Conservation (phyloP, 2,329 filamentous ascomycete species). For the Neophaeococcomyces aloes region DNA sequence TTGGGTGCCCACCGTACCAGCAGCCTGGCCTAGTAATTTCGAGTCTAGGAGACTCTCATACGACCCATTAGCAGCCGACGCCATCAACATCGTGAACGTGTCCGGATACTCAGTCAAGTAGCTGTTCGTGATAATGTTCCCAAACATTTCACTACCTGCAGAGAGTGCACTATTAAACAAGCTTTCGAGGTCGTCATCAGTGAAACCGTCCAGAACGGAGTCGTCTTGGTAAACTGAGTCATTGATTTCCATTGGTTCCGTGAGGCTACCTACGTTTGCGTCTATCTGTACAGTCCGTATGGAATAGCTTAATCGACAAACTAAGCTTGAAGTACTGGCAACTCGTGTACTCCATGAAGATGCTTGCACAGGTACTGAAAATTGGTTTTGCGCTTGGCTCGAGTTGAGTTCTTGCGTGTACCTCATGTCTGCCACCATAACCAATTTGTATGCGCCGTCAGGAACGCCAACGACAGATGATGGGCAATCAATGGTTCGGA, state of each 20-base stretch:
- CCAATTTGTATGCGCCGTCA: not conserved
- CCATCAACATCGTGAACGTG: conserved; percentile 16
- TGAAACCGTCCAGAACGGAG: too few relatives aligned
- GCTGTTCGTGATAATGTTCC: conserved; percentile 4
- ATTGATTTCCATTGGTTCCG: too few relatives aligned
- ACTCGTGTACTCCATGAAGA: not conserved
- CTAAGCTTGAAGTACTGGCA: not conserved
- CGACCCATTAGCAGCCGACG: conserved; percentile 3
- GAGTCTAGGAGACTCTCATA: conserved; percentile 13
- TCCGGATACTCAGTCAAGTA: conserved; percentile 11
- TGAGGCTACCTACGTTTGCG: too few relatives aligned
- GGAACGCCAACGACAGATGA: not conserved
- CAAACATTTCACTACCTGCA: conserved; percentile 12
- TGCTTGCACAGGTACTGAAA: not conserved
- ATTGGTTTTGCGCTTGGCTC: not conserved
- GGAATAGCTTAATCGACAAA: conserved; percentile 3
- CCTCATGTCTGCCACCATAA: conserved; percentile 1
- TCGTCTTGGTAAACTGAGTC: too few relatives aligned
- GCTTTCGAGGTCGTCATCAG: conserved; percentile 6
- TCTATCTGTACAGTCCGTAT: not conserved
- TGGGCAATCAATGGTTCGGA: conserved; percentile 10
- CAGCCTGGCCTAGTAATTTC: conserved; percentile 4
- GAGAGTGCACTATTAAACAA: conserved; percentile 6
- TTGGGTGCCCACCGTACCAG: conserved; percentile 8
- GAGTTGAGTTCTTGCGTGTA: conserved; percentile 2